Evolutionary conservation across 2,329 filamentous ascomycete species (phyloP), one percentile per base, ranked within the genome.

Genomic region (Arthrobotrys conoides): DNA sequence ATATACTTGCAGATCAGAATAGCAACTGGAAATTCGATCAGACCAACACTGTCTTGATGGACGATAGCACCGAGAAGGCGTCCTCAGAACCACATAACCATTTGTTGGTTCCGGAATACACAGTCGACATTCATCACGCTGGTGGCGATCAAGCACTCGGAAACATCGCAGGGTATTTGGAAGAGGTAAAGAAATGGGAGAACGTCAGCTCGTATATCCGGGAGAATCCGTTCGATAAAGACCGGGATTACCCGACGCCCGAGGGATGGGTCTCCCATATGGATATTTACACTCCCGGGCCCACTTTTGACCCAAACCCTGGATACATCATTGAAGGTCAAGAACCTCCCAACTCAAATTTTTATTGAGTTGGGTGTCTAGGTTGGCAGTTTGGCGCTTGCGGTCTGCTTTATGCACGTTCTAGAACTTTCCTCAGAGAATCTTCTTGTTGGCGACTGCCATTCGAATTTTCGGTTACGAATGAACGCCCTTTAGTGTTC

Each of bases 41-140:
- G 85, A 88, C 88, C 64, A 97, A 98, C 84, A 98, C 96, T 0
- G 88, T 98, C 5, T 87, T 99, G 27, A 90, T 98, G 46, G 96
- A 99, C 81, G 96, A 98, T 85, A 93, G 91, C 33, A 82, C 85
- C 0, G 88, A 94, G 82, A 99, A 98, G 86, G 94, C 91, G 0
- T 87, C 89, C 27, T 91, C 88, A 70, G 93, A 99, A 84, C 96
- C 96, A 0, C 89, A 89, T 85, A 98, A 98, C 82, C 87, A 96
- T 22, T 85, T 98, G 9, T 87, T 90, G 80, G 88, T 98, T 22
- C 92, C 94, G 0, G 93, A 96, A 84, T 97, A 96, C 83, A 84
- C 1, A 89, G 87, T 12, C 76, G 86, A 83, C 36, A 83, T 85
- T 2, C 83, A 85, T 63, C 82, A 85, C 76, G 82, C 85, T 30